Conservation (phyloP, 1,284 basidiomycete genomes). For the Melampsora larici-populina region DNA sequence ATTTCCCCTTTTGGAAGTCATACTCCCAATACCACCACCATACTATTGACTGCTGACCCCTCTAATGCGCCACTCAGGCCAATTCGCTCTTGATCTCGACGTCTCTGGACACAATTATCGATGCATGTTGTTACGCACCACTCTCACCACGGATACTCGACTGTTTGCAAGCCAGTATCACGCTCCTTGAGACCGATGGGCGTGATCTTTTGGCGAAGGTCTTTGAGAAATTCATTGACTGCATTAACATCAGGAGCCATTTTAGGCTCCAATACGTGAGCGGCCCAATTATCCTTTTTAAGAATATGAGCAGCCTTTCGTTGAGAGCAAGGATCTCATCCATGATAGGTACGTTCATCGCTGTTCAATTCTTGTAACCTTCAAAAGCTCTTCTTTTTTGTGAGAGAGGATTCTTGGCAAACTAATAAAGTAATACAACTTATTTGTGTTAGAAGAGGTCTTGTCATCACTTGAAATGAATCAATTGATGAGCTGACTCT, state of each 20-base stretch:
- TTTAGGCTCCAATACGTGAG: constrained; percentile 73
- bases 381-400: constrained; percentile 65
- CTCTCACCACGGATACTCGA: too few species aligned
- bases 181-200: constrained; percentile 68
- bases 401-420: constrained; percentile 66
- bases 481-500: not conserved
- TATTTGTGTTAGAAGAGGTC: constrained; percentile 25
- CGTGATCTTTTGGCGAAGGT: constrained; percentile 68
- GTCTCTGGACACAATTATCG: too few species aligned
- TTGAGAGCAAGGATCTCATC: constrained; percentile 66
- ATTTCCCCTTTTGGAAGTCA: too few species aligned
- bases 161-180: too few species aligned
- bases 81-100: too few species aligned
- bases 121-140: too few species aligned
- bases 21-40: too few species aligned
- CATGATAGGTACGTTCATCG: constrained; percentile 67
- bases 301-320: constrained; percentile 66
- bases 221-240: constrained; percentile 65
- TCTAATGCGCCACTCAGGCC: too few species aligned
- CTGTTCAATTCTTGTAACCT: constrained; percentile 66
- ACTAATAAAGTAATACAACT: constrained; percentile 61
- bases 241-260: constrained; percentile 71
- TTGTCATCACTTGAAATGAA: not conserved
- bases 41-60: too few species aligned
- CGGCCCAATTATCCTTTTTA: constrained; percentile 74